Evolutionary conservation across 306 rosid genomes (phyloP).

Genomic region (Trifolium fragiferum): DNA sequence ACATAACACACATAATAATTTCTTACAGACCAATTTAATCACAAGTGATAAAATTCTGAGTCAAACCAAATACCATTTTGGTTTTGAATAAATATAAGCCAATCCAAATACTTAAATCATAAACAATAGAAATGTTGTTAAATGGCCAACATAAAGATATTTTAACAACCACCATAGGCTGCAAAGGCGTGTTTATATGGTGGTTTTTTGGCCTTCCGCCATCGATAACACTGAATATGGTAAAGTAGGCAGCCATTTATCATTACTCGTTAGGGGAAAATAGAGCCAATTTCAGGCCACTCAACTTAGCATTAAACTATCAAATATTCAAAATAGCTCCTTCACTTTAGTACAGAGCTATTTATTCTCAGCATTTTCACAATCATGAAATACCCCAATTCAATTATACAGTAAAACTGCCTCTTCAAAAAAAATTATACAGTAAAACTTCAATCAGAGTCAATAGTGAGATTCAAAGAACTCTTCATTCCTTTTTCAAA

Average conservation of each 20-base stretch:
- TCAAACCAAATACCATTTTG: conserved; percentile 26
- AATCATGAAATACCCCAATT: conserved; percentile 12
- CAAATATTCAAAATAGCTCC: conserved; percentile 4
- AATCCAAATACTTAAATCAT: conserved; percentile 24
- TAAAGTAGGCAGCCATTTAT: conserved; percentile 10
- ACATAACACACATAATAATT: conserved; percentile 7
- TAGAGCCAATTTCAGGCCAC: conserved; percentile 17
- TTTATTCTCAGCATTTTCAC: conserved; percentile 10
- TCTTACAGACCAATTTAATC: conserved; percentile 31
- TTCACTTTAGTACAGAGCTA: not conserved
- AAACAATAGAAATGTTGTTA: not conserved
- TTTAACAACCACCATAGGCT: no score
- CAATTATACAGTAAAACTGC: conserved; percentile 24
- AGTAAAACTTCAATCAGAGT: not conserved
- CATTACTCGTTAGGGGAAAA: conserved; percentile 26
- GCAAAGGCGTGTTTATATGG: no score
- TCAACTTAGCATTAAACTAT: conserved; percentile 23
- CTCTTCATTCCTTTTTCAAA: not conserved
- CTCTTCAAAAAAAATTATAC: no score
- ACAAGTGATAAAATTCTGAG: conserved; percentile 13
- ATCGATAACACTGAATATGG: no score
- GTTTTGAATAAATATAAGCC: conserved; percentile 18
- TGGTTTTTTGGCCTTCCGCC: no score
- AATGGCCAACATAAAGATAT: no score
- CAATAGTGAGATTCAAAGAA: not conserved